phyloP scores from a whole-genome alignment of 805 yeast species.

The Priceomyces melissophilus region DNA sequence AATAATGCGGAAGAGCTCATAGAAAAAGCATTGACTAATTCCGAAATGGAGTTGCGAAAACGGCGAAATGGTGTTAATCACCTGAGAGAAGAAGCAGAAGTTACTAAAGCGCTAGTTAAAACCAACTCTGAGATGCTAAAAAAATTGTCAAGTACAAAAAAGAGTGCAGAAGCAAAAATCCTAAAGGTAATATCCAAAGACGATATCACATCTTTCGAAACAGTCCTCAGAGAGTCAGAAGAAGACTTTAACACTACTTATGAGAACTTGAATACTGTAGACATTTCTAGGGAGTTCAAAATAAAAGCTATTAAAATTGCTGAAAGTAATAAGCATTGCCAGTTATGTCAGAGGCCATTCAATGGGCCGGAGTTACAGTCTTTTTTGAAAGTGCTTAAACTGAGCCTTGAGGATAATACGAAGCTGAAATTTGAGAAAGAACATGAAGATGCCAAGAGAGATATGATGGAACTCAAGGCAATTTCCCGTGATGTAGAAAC shows the following conservation, averaged over 20 bases:
- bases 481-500: slow-evolving; percentile 26
- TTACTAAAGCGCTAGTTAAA: slow-evolving; percentile 1
- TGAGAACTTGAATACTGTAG: slow-evolving; percentile 64
- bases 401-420: slow-evolving; percentile 26
- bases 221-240: slow-evolving; percentile 53
- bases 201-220: slow-evolving; percentile 51
- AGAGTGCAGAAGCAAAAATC: slow-evolving; percentile 13
- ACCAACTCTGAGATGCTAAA: background rate
- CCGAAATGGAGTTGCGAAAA: background rate
- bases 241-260: slow-evolving; percentile 57
- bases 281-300: slow-evolving; percentile 69
- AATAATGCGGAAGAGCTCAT: slow-evolving; percentile 11
- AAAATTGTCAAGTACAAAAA: slow-evolving; percentile 5
- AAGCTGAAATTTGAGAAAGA: slow-evolving; percentile 26
- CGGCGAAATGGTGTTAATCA: background rate
- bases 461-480: slow-evolving; percentile 26
- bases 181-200: slow-evolving; percentile 24
- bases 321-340: slow-evolving; percentile 53
- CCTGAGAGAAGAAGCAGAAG: background rate
- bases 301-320: slow-evolving; percentile 66
- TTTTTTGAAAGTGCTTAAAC: slow-evolving; percentile 26
- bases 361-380: slow-evolving; percentile 32
- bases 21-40: background rate
- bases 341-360: slow-evolving; percentile 70
- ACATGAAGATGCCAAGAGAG: slow-evolving; percentile 27